These are phyloP conservation scores for Dioszegia hungarica DNA, from an alignment of 768 basidiomycete genomes.

Conservation along the genomic window DNA sequence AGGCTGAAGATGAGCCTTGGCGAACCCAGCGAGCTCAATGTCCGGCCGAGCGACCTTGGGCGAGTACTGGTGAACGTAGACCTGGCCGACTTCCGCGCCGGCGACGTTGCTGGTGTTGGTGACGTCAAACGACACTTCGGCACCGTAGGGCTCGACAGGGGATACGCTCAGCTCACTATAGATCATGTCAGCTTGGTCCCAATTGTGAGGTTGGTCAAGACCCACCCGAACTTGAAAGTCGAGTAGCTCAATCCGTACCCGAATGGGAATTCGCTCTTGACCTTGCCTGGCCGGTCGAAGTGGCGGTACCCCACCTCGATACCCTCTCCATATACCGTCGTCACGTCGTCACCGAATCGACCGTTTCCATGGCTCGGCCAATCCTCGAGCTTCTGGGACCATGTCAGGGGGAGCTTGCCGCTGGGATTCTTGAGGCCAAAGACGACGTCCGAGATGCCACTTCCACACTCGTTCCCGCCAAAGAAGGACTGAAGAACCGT, in stretches of 20 bases:
- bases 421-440: constrained; percentile 41
- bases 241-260: constrained; percentile 43
- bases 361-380: constrained; percentile 11
- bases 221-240: constrained; percentile 34
- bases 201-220: neutral
- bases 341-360: constrained; percentile 25
- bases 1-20: constrained; percentile 44
- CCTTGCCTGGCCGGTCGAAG: constrained; percentile 38
- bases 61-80: constrained; percentile 57
- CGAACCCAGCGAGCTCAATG: constrained; percentile 59
- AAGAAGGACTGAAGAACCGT: constrained; percentile 57
- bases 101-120: constrained; percentile 56
- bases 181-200: neutral
- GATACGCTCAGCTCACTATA: constrained; percentile 23
- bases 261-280: constrained; percentile 37
- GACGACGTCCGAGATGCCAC: constrained; percentile 41
- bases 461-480: constrained; percentile 42
- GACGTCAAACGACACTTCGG: constrained; percentile 53
- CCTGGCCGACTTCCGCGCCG: constrained; percentile 64
- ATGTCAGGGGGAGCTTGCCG: constrained; percentile 35
- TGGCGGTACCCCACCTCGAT: constrained; percentile 45
- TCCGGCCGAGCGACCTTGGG: constrained; percentile 57
- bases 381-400: constrained; percentile 20
- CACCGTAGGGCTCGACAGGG: constrained; percentile 26
- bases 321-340: constrained; percentile 40